phyloP scores from a whole-genome alignment of 2,329 filamentous ascomycete species.

The Bipolaris sorokiniana region DNA sequence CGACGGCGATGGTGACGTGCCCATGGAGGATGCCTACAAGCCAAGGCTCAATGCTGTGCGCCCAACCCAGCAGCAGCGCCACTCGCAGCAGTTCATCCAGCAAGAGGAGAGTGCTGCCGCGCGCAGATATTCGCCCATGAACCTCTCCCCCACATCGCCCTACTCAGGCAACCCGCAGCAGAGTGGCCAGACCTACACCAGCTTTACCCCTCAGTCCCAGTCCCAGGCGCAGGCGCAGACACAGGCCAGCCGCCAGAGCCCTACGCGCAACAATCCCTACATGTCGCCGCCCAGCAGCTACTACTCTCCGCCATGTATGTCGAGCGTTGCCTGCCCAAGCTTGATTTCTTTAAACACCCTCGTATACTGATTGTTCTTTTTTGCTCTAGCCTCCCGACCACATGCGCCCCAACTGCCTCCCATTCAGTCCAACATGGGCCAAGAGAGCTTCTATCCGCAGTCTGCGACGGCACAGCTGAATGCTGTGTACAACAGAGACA shows the following conservation, averaged over 20 bases:
- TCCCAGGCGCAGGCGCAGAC: slow-evolving; percentile 29
- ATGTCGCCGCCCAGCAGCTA: slow-evolving; percentile 63
- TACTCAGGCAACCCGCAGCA: slow-evolving; percentile 70
- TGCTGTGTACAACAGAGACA: slow-evolving; percentile 64
- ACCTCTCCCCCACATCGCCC: slow-evolving; percentile 80
- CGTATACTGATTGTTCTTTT: slow-evolving; percentile 31
- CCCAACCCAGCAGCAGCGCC: slow-evolving; percentile 76
- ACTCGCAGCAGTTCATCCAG: slow-evolving; percentile 73
- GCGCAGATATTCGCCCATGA: slow-evolving; percentile 96
- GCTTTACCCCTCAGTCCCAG: slow-evolving; percentile 51
- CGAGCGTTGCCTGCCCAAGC: slow-evolving; percentile 12
- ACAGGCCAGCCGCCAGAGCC: slow-evolving; percentile 73
- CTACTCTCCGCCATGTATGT: slow-evolving; percentile 64
- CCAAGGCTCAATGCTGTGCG: slow-evolving; percentile 38
- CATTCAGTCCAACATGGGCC: slow-evolving; percentile 71
- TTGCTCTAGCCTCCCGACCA: slow-evolving; percentile 54
- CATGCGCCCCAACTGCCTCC: slow-evolving; percentile 74
- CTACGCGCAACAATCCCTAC: slow-evolving; percentile 69
- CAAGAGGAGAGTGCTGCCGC: slow-evolving; percentile 80
- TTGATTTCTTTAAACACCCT: slow-evolving; percentile 13
- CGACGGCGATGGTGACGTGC: slow-evolving; percentile 47
- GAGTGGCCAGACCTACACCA: slow-evolving; percentile 49
- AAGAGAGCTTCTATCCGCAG: slow-evolving; percentile 73
- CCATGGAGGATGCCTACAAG: slow-evolving; percentile 18
- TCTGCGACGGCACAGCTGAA: slow-evolving; percentile 75